phyloP scores from a whole-genome alignment of 306 rosid genomes.

The Corylus heterophylla region DNA sequence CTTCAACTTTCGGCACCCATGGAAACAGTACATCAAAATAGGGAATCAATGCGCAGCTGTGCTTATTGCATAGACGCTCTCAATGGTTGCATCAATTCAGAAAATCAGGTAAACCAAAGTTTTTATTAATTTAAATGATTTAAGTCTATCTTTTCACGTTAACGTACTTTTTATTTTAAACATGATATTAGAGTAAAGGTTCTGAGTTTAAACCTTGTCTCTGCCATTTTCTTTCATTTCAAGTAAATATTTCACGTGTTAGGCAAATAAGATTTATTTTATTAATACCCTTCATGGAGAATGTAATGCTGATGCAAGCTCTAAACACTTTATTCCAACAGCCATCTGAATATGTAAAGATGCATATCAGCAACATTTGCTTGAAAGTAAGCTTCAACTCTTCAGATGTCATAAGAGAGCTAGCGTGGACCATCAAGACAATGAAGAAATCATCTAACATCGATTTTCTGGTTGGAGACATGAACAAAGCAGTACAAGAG shows the following conservation, averaged over 20 bases:
- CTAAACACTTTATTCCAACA: constrained; percentile 7
- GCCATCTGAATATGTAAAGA: constrained; percentile 53
- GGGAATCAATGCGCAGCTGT: constrained; percentile 69
- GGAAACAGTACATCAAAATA: constrained; percentile 74
- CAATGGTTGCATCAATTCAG: constrained; percentile 58
- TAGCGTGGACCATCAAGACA: constrained; percentile 43
- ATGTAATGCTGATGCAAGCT: neutral
- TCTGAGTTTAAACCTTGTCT: too few species aligned
- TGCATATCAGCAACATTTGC: constrained; percentile 38
- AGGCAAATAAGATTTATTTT: too few species aligned
- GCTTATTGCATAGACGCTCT: constrained; percentile 84
- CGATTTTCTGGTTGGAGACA: constrained; percentile 44
- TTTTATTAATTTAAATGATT: too few species aligned
- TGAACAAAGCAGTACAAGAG: constrained; percentile 59
- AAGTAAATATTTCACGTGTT: too few species aligned
- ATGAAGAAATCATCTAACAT: constrained; percentile 66
- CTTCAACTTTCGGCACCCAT: constrained; percentile 84
- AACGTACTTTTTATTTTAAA: too few species aligned
- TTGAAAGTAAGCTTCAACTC: constrained; percentile 46
- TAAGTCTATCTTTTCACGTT: too few species aligned
- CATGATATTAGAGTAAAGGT: too few species aligned
- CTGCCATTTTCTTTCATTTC: too few species aligned
- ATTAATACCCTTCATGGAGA: neutral
- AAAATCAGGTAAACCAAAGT: constrained; percentile 39
- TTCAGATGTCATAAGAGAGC: constrained; percentile 56